Conservation (phyloP, 2,329 filamentous ascomycete species). For the Arthrobotrys musiformis region DNA sequence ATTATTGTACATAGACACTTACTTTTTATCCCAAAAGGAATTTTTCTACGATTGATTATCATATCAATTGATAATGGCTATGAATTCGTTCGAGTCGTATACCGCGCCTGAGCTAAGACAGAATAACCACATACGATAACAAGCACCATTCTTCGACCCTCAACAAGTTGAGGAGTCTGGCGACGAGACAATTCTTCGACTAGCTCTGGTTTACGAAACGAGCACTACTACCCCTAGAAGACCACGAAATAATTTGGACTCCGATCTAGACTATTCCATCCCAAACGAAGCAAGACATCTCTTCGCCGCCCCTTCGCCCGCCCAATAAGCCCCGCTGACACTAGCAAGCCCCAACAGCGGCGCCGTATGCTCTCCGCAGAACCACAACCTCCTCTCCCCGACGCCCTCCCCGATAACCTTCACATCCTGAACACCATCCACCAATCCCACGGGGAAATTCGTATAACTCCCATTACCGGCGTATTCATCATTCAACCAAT, state of each 20-base stretch:
- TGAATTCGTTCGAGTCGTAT: background rate
- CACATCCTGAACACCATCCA: conserved; percentile 77
- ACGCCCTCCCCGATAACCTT: conserved; percentile 72
- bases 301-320: conserved; percentile 79
- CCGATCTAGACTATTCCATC: conserved; percentile 26
- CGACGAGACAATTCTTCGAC: no score
- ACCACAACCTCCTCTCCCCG: conserved; percentile 77
- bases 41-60: background rate
- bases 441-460: conserved; percentile 82
- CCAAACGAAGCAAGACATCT: conserved; percentile 71
- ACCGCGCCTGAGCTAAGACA: no score
- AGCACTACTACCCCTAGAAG: background rate
- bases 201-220: no score
- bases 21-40: background rate
- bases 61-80: background rate
- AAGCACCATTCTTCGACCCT: no score
- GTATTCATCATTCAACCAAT: conserved; percentile 81
- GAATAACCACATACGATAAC: no score
- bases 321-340: conserved; percentile 91
- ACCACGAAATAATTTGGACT: background rate
- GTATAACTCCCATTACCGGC: conserved; percentile 84
- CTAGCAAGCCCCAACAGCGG: conserved; percentile 91
- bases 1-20: background rate
- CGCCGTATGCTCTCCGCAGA: conserved; percentile 89
- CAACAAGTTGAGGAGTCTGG: no score